A percentile compares a stretch with the other conserved stretches of the same genome.
phyloP scores from a whole-genome alignment of 371 early-diverging fungal genomes.

The Actinomortierella wolfii region DNA sequence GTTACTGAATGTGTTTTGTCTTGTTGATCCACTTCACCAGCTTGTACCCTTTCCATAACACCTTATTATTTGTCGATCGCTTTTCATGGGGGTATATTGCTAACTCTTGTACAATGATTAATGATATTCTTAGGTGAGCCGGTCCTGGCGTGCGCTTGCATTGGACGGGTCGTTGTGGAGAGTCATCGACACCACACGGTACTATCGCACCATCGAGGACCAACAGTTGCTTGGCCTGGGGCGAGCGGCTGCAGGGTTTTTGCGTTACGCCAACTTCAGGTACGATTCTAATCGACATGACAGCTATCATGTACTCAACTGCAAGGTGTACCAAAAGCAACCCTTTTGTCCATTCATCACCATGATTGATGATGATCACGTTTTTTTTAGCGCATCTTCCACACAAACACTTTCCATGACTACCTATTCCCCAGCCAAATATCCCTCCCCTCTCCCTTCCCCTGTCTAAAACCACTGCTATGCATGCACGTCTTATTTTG shows the following conservation, averaged over 20 bases:
- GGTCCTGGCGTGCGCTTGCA: conserved; percentile 51
- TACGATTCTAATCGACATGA: no score
- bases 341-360: no score
- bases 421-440: no score
- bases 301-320: no score
- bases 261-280: conserved; percentile 61
- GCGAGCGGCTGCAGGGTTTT: conserved; percentile 53
- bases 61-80: background rate
- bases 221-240: conserved; percentile 52
- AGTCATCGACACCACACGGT: conserved; percentile 51
- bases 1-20: background rate
- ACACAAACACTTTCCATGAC: no score
- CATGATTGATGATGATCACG: no score
- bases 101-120: background rate
- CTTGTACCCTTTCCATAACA: background rate
- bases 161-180: conserved; percentile 62
- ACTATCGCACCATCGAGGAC: conserved; percentile 56
- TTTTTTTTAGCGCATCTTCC: no score
- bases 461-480: no score
- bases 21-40: background rate
- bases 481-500: no score
- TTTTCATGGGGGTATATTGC: no score
- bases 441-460: no score
- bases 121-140: conserved; percentile 38
- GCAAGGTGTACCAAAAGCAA: no score